Conservation (phyloP, 1,284 basidiomycete genomes). For the Pterulicium gracile region DNA sequence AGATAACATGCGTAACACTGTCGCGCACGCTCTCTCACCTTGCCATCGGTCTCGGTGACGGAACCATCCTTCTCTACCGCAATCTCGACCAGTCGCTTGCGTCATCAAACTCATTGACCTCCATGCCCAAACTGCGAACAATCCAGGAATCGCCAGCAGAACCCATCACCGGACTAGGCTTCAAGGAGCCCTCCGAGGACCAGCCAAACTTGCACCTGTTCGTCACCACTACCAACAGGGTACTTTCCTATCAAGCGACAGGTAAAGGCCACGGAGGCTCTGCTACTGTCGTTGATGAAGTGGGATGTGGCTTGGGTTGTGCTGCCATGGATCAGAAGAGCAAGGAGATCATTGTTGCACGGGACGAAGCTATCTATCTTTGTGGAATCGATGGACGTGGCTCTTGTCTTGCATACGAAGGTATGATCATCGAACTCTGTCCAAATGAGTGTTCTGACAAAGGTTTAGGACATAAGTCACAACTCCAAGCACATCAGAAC, state of each 20-base stretch:
- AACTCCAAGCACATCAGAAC: slow-evolving; percentile 62
- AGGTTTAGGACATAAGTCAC: slow-evolving; percentile 51
- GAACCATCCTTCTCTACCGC: slow-evolving; percentile 86
- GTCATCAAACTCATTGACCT: slow-evolving; percentile 48
- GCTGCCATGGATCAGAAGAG: slow-evolving; percentile 67
- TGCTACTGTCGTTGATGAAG: slow-evolving; percentile 71
- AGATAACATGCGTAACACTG: slow-evolving; percentile 78
- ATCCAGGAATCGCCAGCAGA: slow-evolving; percentile 75
- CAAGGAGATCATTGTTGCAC: slow-evolving; percentile 74
- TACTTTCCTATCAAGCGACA: slow-evolving; percentile 68
- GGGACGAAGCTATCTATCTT: slow-evolving; percentile 88
- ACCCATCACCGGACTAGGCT: slow-evolving; percentile 87
- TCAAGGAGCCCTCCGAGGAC: slow-evolving; percentile 56
- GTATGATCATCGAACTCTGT: slow-evolving; percentile 24
- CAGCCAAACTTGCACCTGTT: slow-evolving; percentile 56
- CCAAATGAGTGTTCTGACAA: not conserved
- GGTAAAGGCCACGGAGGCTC: slow-evolving; percentile 65
- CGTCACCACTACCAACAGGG: slow-evolving; percentile 80
- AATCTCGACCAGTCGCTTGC: slow-evolving; percentile 84
- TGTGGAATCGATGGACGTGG: slow-evolving; percentile 80
- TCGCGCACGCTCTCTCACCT: slow-evolving; percentile 78
- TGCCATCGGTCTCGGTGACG: slow-evolving; percentile 87
- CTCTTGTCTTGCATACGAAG: slow-evolving; percentile 86
- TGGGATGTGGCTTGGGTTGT: slow-evolving; percentile 79
- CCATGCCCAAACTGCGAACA: slow-evolving; percentile 71